These are phyloP conservation scores for Alternaria infectoria DNA, from an alignment of 2,329 filamentous ascomycete genomes.

Conservation along the genomic window DNA sequence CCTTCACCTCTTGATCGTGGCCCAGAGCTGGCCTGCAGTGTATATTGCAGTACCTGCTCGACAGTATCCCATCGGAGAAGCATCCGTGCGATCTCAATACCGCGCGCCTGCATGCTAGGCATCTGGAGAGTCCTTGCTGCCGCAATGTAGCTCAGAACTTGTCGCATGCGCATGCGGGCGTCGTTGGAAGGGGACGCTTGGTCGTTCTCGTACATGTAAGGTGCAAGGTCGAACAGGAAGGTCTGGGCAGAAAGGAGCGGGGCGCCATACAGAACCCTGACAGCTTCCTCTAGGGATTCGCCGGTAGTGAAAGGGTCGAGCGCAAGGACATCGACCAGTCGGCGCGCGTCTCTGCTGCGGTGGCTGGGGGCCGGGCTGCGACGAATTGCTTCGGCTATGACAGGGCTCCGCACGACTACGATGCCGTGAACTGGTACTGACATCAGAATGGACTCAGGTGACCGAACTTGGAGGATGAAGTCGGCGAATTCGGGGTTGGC, in stretches of 20 bases:
- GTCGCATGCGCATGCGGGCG: conserved; percentile 44
- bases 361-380: conserved; percentile 25
- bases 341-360: conserved; percentile 33
- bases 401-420: conserved; percentile 43
- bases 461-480: conserved; percentile 44
- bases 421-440: conserved; percentile 46
- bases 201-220: conserved; percentile 33
- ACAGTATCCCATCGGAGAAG: conserved; percentile 69
- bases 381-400: conserved; percentile 39
- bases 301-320: conserved; percentile 36
- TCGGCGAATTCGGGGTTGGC: conserved; percentile 47
- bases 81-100: conserved; percentile 64
- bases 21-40: conserved; percentile 52
- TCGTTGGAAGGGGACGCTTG: conserved; percentile 31
- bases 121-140: conserved; percentile 66
- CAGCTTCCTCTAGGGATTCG: conserved; percentile 42
- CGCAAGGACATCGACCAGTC: conserved; percentile 34
- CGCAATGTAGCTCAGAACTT: conserved; percentile 66
- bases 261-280: conserved; percentile 47
- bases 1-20: conserved; percentile 16
- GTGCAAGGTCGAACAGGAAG: conserved; percentile 39
- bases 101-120: conserved; percentile 62
- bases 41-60: conserved; percentile 66
- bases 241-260: conserved; percentile 35
- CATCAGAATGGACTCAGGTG: conserved; percentile 33